Evolutionary conservation across 1,284 basidiomycete species (phyloP), one percentile per base, ranked within the genome.

Genomic region (Termitomyces sp.): DNA sequence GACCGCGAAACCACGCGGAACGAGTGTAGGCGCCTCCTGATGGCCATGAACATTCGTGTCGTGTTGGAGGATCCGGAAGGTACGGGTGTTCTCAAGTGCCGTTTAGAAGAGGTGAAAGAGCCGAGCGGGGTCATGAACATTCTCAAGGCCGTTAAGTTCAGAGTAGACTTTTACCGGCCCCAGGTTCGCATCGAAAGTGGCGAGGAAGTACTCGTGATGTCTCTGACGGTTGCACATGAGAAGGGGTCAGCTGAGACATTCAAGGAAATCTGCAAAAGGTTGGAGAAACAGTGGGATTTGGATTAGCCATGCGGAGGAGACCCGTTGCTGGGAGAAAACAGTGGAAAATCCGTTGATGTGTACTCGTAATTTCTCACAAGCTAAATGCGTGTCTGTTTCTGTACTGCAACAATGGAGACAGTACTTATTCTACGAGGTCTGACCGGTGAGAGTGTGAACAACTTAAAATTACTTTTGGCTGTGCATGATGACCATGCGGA

Each of bases 171-270:
- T 53, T 79, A 82, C 41, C 69, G 67, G 58, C 73, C 75, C 7
- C 77, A 81, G 53, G 57, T 51, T 15, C 47, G 34, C 33, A 48
- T 42, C 28, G 63, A 63, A 43, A 62, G 63, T 15, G 62, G 61
- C 44, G 71, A 71, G 38, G 74, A 76, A 15, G 78, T 78, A 2
- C 79, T 76, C 59, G 70, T 75, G 50, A 83, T 88, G 4, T 77
- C 76, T 44, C 68, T 95, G 64, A 76, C 80, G 10, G 68, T 95
- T 55, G 77, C 91, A 13, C 86, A 92, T 64, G 94, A 96, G 74
- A 93, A 88, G 69, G 94, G 94, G 0, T 84, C 92, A 10, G 71
- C 84, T 53, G 86, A 88, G 39, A 88, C 81, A 38, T 92, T 96
- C 74, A 88, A 84, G 68, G 76, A 82, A 52, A 75, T 94, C 36